A percentile compares a stretch with the other conserved stretches of the same genome.
phyloP scores from a whole-genome alignment of 352 stramenopile species.

The Pythium pectinolyticum region DNA sequence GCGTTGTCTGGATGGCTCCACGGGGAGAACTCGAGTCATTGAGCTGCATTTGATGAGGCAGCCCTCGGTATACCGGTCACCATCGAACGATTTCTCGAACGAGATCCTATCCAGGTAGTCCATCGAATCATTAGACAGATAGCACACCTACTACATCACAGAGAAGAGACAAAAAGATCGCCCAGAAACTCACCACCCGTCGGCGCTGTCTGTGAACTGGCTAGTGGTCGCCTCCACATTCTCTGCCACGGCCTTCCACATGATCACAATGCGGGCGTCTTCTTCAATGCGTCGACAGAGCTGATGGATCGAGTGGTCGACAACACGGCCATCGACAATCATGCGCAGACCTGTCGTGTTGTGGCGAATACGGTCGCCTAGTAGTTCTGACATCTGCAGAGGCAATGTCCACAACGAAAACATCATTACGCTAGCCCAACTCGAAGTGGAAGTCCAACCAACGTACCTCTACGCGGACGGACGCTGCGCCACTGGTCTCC shows the following conservation, averaged over 20 bases:
- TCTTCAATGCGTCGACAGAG: conserved; percentile 18
- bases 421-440: background rate
- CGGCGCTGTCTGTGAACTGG: conserved; percentile 13
- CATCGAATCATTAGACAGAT: too few species aligned
- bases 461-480: background rate
- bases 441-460: background rate
- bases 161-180: too few species aligned
- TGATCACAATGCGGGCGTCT: conserved; percentile 11
- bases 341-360: conserved; percentile 8
- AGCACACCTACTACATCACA: too few species aligned
- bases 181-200: conserved; percentile 17
- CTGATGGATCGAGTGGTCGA: conserved; percentile 7
- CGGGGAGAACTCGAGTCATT: conserved; percentile 12
- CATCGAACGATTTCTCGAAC: conserved; percentile 13
- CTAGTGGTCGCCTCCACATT: background rate
- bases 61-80: background rate
- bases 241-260: conserved; percentile 24
- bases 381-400: conserved; percentile 9
- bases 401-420: background rate
- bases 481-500: conserved; percentile 1
- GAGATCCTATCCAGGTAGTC: conserved; percentile 10
- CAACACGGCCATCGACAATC: background rate
- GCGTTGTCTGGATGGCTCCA: background rate
- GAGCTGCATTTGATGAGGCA: conserved; percentile 26
- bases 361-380: conserved; percentile 11